phyloP scores from a whole-genome alignment of 1,139 yeast genomes.

The Saccharomyces hybrid region DNA sequence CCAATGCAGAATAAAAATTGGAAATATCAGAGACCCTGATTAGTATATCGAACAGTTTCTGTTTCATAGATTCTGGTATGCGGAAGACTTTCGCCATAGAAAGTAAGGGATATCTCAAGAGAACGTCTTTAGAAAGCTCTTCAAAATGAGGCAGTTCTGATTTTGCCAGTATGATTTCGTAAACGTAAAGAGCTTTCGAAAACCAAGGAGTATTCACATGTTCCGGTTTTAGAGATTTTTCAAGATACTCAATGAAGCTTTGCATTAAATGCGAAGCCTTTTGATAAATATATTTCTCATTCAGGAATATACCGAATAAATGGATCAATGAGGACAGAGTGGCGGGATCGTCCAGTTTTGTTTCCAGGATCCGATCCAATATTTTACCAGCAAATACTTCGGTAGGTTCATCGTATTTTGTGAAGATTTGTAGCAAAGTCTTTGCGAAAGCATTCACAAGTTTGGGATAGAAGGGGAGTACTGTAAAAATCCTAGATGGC shows the following conservation, averaged over 20 bases:
- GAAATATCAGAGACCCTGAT: conserved; percentile 36
- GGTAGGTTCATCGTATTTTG: conserved; percentile 18
- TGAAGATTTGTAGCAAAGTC: conserved; percentile 34
- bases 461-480: conserved; percentile 47
- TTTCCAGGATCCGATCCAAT: conserved; percentile 35
- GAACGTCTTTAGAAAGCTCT: conserved; percentile 24
- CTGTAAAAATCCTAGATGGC: conserved; percentile 41
- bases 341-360: conserved; percentile 27
- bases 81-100: conserved; percentile 19
- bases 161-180: conserved; percentile 43
- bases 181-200: conserved; percentile 42
- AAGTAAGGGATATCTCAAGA: conserved; percentile 20
- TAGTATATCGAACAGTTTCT: conserved; percentile 39
- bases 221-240: conserved; percentile 35
- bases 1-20: conserved; percentile 42
- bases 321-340: conserved; percentile 41
- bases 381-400: conserved; percentile 31
- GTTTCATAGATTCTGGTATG: conserved; percentile 32
- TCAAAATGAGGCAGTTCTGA: conserved; percentile 38
- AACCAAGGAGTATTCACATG: conserved; percentile 43
- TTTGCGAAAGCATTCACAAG: conserved; percentile 44
- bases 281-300: conserved; percentile 25
- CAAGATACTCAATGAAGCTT: conserved; percentile 37
- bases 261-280: conserved; percentile 28
- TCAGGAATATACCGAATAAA: conserved; percentile 42